Conservation (phyloP, 257 asterid genomes). For the Capsicum chinense region DNA sequence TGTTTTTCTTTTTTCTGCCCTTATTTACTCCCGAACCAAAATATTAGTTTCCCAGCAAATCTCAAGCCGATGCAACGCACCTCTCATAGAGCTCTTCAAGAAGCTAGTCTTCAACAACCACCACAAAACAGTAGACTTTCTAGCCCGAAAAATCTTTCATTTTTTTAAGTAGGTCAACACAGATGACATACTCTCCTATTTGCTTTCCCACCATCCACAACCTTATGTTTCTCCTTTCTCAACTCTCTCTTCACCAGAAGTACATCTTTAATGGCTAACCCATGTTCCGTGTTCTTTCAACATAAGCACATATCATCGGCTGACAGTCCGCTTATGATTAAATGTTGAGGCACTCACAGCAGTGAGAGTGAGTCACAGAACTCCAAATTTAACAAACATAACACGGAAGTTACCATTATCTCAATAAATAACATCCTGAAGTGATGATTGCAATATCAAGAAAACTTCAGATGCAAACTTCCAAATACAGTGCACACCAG, state of each 20-base stretch:
- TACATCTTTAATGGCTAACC: background rate
- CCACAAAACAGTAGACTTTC: background rate
- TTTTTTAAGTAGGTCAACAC: background rate
- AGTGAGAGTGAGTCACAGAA: background rate
- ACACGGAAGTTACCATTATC: background rate
- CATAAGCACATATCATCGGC: slow-evolving; percentile 1
- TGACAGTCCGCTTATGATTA: background rate
- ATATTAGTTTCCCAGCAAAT: background rate
- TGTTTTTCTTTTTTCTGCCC: background rate
- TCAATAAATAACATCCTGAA: background rate
- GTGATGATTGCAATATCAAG: background rate
- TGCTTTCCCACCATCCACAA: slow-evolving; percentile 8
- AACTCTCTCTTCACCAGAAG: slow-evolving; percentile 16
- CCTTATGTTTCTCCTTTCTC: background rate
- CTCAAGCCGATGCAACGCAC: background rate
- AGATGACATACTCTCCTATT: background rate
- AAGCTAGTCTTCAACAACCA: background rate
- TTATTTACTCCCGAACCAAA: background rate
- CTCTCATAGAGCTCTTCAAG: slow-evolving; percentile 9
- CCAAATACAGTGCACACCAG: slow-evolving; percentile 5
- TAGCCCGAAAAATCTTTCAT: background rate
- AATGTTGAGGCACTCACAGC: slow-evolving; percentile 8
- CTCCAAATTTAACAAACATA: slow-evolving; percentile 9
- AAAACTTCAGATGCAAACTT: background rate
- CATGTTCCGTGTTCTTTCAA: background rate